A percentile compares a stretch with the other conserved stretches of the same genome.
phyloP scores from a whole-genome alignment of 2,329 filamentous ascomycete genomes.

The Aspergillus sergii region DNA sequence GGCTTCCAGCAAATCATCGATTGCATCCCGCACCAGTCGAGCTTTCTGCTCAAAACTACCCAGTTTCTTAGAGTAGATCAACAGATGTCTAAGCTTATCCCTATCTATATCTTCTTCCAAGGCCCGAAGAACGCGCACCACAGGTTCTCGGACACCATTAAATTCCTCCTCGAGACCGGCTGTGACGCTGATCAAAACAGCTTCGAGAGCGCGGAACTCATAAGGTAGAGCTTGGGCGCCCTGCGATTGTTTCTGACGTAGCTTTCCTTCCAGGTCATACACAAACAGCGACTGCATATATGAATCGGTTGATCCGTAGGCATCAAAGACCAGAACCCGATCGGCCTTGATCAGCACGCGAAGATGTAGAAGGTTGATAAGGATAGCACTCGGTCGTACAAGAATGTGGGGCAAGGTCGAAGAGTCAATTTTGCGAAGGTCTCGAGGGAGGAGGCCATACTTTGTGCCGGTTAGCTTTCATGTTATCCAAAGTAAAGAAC shows the following conservation, averaged over 20 bases:
- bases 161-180: slow-evolving; percentile 91
- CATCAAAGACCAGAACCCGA: slow-evolving; percentile 91
- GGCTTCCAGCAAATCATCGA: slow-evolving; percentile 92
- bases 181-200: slow-evolving; percentile 91
- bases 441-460: slow-evolving; percentile 91
- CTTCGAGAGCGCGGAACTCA: slow-evolving; percentile 93
- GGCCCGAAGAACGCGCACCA: slow-evolving; percentile 83
- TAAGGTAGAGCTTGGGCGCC: slow-evolving; percentile 71
- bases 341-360: slow-evolving; percentile 95
- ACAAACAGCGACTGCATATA: slow-evolving; percentile 97
- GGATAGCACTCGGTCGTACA: slow-evolving; percentile 86
- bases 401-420: slow-evolving; percentile 94
- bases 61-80: slow-evolving; percentile 92
- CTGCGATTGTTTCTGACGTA: slow-evolving; percentile 73
- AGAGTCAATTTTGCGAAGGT: slow-evolving; percentile 96
- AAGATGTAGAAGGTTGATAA: slow-evolving; percentile 94
- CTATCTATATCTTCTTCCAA: slow-evolving; percentile 96
- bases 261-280: slow-evolving; percentile 92
- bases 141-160: slow-evolving; percentile 87
- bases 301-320: slow-evolving; percentile 90
- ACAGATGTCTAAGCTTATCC: slow-evolving; percentile 84
- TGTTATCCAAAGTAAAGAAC: neutral
- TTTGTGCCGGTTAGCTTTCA: slow-evolving; percentile 37
- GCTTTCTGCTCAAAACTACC: slow-evolving; percentile 98
- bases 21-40: slow-evolving; percentile 87